phyloP scores from a whole-genome alignment of 495 filamentous ascomycete species.

The Penicillium waksmanii region DNA sequence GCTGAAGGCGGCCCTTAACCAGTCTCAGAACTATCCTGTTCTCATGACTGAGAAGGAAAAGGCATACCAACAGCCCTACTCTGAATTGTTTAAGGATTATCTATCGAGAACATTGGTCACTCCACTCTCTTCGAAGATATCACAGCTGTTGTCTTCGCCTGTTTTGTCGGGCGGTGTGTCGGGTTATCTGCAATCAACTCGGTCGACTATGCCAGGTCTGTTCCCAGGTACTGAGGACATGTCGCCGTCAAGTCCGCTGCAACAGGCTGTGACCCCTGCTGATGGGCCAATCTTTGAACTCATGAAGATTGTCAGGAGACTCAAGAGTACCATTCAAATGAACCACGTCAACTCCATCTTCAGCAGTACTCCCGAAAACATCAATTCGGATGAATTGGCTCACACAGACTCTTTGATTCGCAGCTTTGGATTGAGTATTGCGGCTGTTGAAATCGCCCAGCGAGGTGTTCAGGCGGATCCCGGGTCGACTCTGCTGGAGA shows the following conservation, averaged over 20 bases:
- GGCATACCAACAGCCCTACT: conserved; percentile 43
- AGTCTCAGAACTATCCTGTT: conserved; percentile 39
- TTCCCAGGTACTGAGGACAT: conserved; percentile 45
- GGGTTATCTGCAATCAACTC: conserved; percentile 30
- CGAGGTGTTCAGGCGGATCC: conserved; percentile 79
- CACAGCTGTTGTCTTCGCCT: conserved; percentile 43
- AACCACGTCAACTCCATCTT: conserved; percentile 67
- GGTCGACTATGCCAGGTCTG: conserved; percentile 53
- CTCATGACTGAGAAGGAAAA: conserved; percentile 46
- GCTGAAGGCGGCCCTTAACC: conserved; percentile 36
- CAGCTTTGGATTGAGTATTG: conserved; percentile 84
- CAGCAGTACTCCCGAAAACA: conserved; percentile 41
- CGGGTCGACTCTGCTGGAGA: conserved; percentile 78
- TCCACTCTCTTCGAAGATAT: conserved; percentile 62
- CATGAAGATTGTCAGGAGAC: conserved; percentile 75
- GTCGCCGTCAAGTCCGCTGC: conserved; percentile 36
- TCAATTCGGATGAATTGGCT: conserved; percentile 53
- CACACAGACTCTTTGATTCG: conserved; percentile 71
- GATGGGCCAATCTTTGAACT: conserved; percentile 67
- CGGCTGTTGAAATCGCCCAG: conserved; percentile 88
- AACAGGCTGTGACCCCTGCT: conserved; percentile 37
- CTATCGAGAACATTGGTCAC: conserved; percentile 61
- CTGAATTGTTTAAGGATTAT: conserved; percentile 67
- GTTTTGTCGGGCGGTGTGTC: conserved; percentile 30
- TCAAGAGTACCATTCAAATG: conserved; percentile 74